Base-by-base conservation (phyloP, 805 yeast genomes). In the Lachancea waltii region DNA sequence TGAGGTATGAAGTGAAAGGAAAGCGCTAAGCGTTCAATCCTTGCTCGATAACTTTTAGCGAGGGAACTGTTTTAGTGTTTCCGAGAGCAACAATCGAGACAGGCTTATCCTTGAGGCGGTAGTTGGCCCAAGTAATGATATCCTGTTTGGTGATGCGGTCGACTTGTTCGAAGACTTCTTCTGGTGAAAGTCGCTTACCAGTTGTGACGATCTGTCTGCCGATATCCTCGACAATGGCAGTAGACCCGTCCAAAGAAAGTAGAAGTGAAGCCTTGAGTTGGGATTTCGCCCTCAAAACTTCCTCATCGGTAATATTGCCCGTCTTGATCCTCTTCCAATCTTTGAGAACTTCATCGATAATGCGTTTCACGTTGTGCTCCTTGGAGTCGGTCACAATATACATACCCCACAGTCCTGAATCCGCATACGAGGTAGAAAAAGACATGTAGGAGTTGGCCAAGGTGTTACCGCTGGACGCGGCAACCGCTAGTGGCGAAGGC, bases 191-290 rank as follows among this genome's bases (percentile, higher is more conserved):
- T 48, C 73, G 63, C 38, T 67, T 63, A 21, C 98, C 98, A 3
- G 97, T 89, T 37, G 96, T 90, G 30, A 92, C 95, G 40, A 92
- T 70, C 62, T 92, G 98, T 63, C 98, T 80, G 19, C 98, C 98
- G 51, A 92, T 86, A 63, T 92, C 97, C 65, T 92, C 99, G 22
- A 97, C 97, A 35, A 87, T 78, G 5, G 97, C 90, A 6, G 97
- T 87, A 10, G 95, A 80, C 45, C 95, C 96, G 62, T 92, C 99
- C 32, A 92, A 70, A 5, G 95, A 84, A 40, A 92, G 69, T 35
- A 92, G 70, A 39, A 92, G 69, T 0, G 96, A 85, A 1, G 97
- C 97, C 65, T 90, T 89, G 48, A 92, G 70, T 64, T 89, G 97
- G 2, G 96, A 79, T 65, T 92, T 92, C 9, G 97, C 95, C 40